Conservation (phyloP, 495 filamentous ascomycete genomes). For the Cetradonia linearis region DNA sequence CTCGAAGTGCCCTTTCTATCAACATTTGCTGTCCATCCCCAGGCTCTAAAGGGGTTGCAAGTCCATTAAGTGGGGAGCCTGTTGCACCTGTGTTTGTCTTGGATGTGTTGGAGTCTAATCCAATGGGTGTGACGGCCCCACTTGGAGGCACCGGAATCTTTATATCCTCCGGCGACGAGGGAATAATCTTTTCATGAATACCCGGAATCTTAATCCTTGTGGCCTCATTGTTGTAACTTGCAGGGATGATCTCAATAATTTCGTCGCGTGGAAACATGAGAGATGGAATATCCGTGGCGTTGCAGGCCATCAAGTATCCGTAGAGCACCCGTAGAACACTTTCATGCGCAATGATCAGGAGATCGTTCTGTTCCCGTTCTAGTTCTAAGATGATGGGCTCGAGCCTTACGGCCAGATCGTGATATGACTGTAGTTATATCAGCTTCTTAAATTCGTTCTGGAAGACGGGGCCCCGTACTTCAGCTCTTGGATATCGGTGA, state of each 20-base stretch:
- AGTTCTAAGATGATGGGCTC: conserved; percentile 98
- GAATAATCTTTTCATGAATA: conserved; percentile 51
- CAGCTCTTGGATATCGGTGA: conserved; percentile 88
- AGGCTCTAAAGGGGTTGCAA: conserved; percentile 15
- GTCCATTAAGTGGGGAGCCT: conserved; percentile 17
- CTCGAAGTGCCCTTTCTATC: conserved; percentile 23
- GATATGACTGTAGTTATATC: conserved; percentile 64
- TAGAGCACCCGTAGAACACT: conserved; percentile 93
- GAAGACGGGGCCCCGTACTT: conserved; percentile 45
- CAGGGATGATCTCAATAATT: conserved; percentile 98
- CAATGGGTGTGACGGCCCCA: conserved; percentile 42
- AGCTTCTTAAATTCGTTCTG: conserved; percentile 9
- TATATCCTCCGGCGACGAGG: conserved; percentile 72
- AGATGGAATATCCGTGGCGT: conserved; percentile 87
- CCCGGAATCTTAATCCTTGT: conserved; percentile 71
- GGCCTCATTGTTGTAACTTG: conserved; percentile 91
- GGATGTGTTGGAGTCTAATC: conserved; percentile 36
- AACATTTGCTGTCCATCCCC: conserved; percentile 19
- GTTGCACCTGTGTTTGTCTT: conserved; percentile 28
- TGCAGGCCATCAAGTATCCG: conserved; percentile 97
- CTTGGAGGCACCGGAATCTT: conserved; percentile 65
- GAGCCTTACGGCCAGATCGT: conserved; percentile 94
- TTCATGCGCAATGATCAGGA: conserved; percentile 96
- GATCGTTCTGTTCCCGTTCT: conserved; percentile 91
- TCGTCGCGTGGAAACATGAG: conserved; percentile 92